Percentiles rank a stretch among this genome's conserved stretches.
phyloP scores from a whole-genome alignment of 768 basidiomycete species.

The Leucocoprinus leucothites region DNA sequence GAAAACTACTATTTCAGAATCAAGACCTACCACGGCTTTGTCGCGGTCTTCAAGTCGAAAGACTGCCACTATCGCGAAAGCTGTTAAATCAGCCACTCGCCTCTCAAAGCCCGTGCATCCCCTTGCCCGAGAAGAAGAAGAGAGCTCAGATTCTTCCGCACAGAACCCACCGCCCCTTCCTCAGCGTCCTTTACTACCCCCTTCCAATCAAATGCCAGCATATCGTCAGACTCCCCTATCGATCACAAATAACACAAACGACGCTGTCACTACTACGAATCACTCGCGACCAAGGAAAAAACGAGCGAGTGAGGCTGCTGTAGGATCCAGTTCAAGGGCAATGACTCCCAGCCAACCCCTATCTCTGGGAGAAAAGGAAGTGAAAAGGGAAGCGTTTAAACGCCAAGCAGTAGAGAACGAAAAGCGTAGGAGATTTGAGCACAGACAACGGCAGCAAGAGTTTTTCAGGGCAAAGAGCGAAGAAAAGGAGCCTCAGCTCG shows the following conservation, averaged over 20 bases:
- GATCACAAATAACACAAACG: not conserved
- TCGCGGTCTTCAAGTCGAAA: not conserved
- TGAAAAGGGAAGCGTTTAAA: not conserved
- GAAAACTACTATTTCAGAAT: not conserved
- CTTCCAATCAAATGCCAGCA: no score
- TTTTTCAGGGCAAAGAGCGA: not conserved
- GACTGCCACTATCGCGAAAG: not conserved
- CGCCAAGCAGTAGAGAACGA: conserved; percentile 4
- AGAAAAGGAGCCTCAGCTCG: not conserved
- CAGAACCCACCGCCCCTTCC: not conserved
- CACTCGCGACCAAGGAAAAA: not conserved
- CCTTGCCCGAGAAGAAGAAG: conserved; percentile 6
- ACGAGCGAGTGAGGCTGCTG: not conserved
- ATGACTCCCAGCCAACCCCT: not conserved
- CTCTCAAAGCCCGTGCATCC: not conserved
- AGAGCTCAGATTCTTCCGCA: not conserved
- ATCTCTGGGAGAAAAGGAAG: conserved; percentile 5
- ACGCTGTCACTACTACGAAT: not conserved
- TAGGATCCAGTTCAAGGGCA: not conserved
- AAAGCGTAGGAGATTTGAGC: not conserved
- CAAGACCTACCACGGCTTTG: not conserved
- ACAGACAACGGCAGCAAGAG: not conserved
- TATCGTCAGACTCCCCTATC: not conserved
- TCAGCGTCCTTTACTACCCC: not conserved
- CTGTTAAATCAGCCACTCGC: not conserved